phyloP scores from a whole-genome alignment of 345 rosid genomes.

The Salix brachista region DNA sequence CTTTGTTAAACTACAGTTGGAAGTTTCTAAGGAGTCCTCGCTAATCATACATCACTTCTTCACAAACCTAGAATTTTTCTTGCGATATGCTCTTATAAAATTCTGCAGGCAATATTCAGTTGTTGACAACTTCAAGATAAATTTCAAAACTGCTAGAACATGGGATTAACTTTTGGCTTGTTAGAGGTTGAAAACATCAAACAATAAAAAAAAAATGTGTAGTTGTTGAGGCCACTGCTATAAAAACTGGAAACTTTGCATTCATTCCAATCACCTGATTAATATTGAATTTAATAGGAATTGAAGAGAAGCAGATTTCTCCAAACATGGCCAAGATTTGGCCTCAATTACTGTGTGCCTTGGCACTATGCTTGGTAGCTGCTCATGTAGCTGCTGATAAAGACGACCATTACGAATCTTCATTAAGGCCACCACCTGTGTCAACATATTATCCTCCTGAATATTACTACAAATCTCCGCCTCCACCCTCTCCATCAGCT shows the following conservation, averaged over 20 bases:
- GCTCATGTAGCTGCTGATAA: conserved; percentile 20
- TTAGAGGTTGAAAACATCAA: neutral
- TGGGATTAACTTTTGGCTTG: neutral
- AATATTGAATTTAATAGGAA: neutral
- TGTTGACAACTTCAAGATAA: neutral
- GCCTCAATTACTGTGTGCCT: conserved; percentile 26
- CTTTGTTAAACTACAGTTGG: no score
- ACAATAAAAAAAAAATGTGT: neutral
- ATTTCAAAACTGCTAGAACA: neutral
- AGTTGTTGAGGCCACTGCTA: neutral
- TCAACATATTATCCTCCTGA: no score
- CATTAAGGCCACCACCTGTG: neutral
- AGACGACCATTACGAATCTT: neutral
- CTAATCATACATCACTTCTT: neutral
- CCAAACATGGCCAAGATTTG: conserved; percentile 34
- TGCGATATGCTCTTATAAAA: neutral
- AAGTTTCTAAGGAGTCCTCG: no score
- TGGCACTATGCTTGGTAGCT: conserved; percentile 25
- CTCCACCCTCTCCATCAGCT: no score
- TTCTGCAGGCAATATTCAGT: neutral
- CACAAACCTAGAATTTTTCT: neutral
- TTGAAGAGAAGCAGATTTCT: neutral
- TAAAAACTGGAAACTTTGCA: neutral
- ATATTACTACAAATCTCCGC: neutral
- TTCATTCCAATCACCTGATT: neutral